Conservation (phyloP, 768 basidiomycete species). For the Phylloporus scabripes region DNA sequence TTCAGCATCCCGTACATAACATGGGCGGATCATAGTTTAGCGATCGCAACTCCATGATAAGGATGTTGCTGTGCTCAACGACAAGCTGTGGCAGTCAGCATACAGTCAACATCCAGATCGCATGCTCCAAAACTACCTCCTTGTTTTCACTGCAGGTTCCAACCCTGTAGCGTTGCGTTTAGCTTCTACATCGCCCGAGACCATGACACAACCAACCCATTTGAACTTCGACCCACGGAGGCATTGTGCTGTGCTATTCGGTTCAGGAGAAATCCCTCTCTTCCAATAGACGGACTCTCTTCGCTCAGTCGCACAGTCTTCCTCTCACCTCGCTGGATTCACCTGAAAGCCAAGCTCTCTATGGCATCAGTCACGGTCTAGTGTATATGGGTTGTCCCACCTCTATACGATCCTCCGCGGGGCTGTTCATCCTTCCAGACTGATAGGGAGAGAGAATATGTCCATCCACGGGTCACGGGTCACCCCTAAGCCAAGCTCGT, state of each 20-base stretch:
- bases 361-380: not conserved
- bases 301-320: no score
- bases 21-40: conserved; percentile 62
- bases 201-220: no score
- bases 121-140: conserved; percentile 61
- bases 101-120: conserved; percentile 49
- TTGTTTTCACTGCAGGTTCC: conserved; percentile 51
- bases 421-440: conserved; percentile 67
- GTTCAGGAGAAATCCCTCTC: conserved; percentile 83
- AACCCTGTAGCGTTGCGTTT: conserved; percentile 44
- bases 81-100: no score
- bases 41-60: conserved; percentile 65
- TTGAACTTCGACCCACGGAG: conserved; percentile 91
- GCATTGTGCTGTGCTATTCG: conserved; percentile 74
- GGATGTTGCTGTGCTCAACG: conserved; percentile 41
- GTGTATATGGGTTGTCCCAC: conserved; percentile 32
- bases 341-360: conserved; percentile 66
- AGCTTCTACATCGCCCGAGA: not conserved
- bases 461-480: no score
- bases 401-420: conserved; percentile 78
- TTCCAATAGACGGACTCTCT: no score
- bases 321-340: conserved; percentile 70
- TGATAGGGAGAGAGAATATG: no score
- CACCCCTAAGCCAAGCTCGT: conserved; percentile 57
- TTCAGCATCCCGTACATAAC: conserved; percentile 53